Evolutionary conservation across 108 stramenopile species (phyloP).

Genomic region (Parietichytrium sp.): DNA sequence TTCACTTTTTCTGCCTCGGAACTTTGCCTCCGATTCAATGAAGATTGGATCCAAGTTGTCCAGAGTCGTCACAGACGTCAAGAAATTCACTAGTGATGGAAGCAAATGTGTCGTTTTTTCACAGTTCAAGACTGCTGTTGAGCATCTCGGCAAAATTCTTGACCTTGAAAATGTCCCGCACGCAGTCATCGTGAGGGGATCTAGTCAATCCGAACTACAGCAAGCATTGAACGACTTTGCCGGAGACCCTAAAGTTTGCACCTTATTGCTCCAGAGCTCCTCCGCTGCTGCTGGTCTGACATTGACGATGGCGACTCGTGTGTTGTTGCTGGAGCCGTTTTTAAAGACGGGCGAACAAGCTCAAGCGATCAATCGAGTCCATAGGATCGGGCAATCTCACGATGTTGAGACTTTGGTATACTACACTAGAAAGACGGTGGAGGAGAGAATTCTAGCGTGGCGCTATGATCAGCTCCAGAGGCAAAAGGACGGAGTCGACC

Average conservation of each 20-base stretch:
- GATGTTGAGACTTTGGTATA: background rate
- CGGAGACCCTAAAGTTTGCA: constrained; percentile 57
- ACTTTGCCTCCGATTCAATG: too few relatives aligned
- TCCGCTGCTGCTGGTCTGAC: constrained; percentile 65
- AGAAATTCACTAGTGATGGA: background rate
- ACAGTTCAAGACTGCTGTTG: constrained; percentile 53
- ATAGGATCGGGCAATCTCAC: constrained; percentile 42
- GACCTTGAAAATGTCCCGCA: constrained; percentile 58
- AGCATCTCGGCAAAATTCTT: constrained; percentile 53
- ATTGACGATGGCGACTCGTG: constrained; percentile 63
- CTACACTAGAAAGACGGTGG: background rate
- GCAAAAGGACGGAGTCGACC: too few relatives aligned
- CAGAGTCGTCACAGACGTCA: background rate
- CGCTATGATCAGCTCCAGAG: too few relatives aligned
- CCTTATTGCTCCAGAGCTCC: constrained; percentile 61
- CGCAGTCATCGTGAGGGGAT: constrained; percentile 53
- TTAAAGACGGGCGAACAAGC: constrained; percentile 61
- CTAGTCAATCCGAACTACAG: constrained; percentile 54
- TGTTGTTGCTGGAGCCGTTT: constrained; percentile 69
- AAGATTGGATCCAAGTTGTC: constrained; percentile 54
- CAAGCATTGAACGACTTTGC: constrained; percentile 59
- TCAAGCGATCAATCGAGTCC: constrained; percentile 68
- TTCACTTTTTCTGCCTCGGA: too few relatives aligned
- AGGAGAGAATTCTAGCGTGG: constrained; percentile 29
- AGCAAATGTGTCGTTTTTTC: constrained; percentile 60